phyloP scores from a whole-genome alignment of 768 basidiomycete genomes.

The Podaxis sp. region DNA sequence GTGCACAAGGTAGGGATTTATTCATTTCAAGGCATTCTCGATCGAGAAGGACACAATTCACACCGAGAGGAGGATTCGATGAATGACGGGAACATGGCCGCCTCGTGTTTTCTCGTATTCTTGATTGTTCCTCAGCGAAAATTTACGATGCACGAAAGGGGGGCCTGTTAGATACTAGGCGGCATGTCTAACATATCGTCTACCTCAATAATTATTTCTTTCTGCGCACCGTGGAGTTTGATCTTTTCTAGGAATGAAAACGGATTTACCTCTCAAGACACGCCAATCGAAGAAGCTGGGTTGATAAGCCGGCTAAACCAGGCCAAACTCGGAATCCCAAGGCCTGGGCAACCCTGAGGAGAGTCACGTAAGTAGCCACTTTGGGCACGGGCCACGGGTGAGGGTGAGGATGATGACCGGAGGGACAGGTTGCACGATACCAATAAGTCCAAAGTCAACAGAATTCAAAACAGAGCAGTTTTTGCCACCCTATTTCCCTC shows the following conservation, averaged over 20 bases:
- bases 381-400: too few relatives aligned
- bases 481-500: background rate
- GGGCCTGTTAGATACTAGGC: background rate
- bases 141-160: background rate
- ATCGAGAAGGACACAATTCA: background rate
- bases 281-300: background rate
- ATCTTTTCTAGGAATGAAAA: background rate
- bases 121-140: background rate
- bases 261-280: background rate
- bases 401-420: background rate
- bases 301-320: background rate
- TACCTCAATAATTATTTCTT: background rate
- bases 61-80: background rate
- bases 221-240: background rate
- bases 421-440: too few relatives aligned
- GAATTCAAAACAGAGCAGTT: background rate
- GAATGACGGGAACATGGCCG: background rate
- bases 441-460: background rate
- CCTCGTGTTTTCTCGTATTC: background rate
- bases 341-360: background rate
- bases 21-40: background rate
- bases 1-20: too few relatives aligned
- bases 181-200: too few relatives aligned
- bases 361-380: slow-evolving; percentile 1
- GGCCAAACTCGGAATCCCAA: background rate